phyloP scores from a whole-genome alignment of 371 early-diverging fungal species.

The Thermomucor indicae-seudaticae region DNA sequence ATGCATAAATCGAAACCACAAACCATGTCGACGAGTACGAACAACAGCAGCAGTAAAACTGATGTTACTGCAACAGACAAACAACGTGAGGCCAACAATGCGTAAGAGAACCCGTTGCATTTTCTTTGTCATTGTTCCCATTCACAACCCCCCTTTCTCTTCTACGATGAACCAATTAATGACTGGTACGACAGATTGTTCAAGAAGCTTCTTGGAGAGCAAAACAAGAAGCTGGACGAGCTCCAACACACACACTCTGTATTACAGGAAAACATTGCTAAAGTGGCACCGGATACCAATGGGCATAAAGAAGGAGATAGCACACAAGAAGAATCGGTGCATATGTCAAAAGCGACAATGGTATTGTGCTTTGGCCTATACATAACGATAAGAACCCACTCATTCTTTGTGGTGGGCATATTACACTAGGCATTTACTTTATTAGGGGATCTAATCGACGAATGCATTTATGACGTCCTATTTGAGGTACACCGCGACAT shows the following conservation, averaged over 20 bases:
- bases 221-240: conserved; percentile 32
- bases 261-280: conserved; percentile 19
- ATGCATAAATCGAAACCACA: too few relatives aligned
- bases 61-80: too few relatives aligned
- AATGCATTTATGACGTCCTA: conserved; percentile 62
- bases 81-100: too few relatives aligned
- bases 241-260: conserved; percentile 30
- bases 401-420: not conserved
- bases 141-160: too few relatives aligned
- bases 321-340: conserved; percentile 1
- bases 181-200: conserved; percentile 35
- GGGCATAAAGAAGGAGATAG: too few relatives aligned
- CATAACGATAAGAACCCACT: not conserved
- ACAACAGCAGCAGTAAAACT: too few relatives aligned
- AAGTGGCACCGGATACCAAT: too few relatives aligned
- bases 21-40: too few relatives aligned
- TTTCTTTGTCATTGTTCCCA: too few relatives aligned
- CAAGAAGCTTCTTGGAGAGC: conserved; percentile 33
- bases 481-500: conserved; percentile 65
- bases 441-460: conserved; percentile 57
- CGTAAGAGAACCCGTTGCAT: too few relatives aligned
- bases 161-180: too few relatives aligned
- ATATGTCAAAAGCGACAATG: conserved; percentile 23
- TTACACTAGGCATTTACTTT: conserved; percentile 34
- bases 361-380: conserved; percentile 14